A percentile compares a stretch with the other conserved stretches of the same genome.
Conservation (phyloP, 345 rosid species). For the Cochlearia excelsa region DNA sequence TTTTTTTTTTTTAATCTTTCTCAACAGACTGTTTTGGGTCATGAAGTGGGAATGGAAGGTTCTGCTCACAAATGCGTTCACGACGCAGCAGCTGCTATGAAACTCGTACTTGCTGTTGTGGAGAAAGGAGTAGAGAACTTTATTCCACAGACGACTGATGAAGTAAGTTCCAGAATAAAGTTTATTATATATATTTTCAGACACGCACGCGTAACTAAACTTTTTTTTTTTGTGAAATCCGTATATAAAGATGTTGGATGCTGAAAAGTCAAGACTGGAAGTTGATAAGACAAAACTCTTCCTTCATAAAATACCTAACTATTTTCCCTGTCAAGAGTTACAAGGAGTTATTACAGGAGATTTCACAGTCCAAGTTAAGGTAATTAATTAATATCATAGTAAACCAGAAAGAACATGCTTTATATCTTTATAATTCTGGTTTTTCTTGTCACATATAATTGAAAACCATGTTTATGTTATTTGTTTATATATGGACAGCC, state of each 20-base stretch:
- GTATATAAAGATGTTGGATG: constrained; percentile 42
- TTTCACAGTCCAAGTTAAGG: constrained; percentile 58
- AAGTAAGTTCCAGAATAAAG: constrained; percentile 37
- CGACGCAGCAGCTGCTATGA: constrained; percentile 90
- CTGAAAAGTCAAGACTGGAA: constrained; percentile 24
- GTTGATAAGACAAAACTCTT: constrained; percentile 48
- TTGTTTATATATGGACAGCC: constrained; percentile 43
- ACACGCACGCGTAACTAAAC: too few species aligned
- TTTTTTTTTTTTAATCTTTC: too few species aligned
- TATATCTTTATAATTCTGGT: too few species aligned
- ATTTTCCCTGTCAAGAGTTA: constrained; percentile 51
- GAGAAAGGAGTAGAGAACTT: constrained; percentile 49
- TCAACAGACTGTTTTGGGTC: constrained; percentile 66
- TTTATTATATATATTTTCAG: too few species aligned
- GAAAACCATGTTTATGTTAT: constrained; percentile 12
- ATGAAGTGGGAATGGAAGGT: constrained; percentile 58
- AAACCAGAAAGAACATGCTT: too few species aligned
- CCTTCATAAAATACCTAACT: constrained; percentile 59
- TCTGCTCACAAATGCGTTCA: constrained; percentile 79
- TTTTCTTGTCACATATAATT: not conserved
- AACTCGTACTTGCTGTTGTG: constrained; percentile 65
- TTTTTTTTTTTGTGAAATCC: too few species aligned
- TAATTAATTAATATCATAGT: constrained; percentile 16
- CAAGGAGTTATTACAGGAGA: constrained; percentile 45
- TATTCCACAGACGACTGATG: constrained; percentile 37